These are phyloP conservation scores for Ceratobasidium sp. DNA, from an alignment of 1,284 basidiomycete genomes.

Conservation along the genomic window DNA sequence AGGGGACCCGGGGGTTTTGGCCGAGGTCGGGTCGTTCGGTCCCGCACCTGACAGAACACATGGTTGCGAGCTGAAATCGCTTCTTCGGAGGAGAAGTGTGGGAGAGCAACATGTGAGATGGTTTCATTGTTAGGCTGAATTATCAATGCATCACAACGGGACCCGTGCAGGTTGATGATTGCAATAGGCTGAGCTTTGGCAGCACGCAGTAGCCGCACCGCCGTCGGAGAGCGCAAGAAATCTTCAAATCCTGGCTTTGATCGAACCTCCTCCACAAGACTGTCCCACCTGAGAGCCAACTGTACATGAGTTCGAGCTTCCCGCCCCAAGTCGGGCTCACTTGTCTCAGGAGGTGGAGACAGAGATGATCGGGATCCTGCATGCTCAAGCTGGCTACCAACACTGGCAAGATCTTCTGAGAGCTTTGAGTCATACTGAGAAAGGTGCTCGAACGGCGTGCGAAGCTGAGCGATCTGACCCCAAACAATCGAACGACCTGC, in stretches of 20 bases:
- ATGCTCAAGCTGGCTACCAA: not conserved
- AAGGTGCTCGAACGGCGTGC: too few relatives aligned
- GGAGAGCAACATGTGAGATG: constrained; percentile 20
- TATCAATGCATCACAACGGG: constrained; percentile 36
- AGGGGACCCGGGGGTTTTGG: not conserved
- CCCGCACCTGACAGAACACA: constrained; percentile 6
- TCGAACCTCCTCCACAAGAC: constrained; percentile 29
- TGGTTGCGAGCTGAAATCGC: not conserved
- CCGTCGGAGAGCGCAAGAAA: constrained; percentile 22
- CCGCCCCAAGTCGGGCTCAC: too few relatives aligned
- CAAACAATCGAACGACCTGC: too few relatives aligned
- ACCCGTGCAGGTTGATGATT: too few relatives aligned
- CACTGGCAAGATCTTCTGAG: not conserved
- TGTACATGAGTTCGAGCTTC: not conserved
- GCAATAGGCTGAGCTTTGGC: too few relatives aligned
- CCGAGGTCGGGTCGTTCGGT: not conserved
- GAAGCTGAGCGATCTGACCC: too few relatives aligned
- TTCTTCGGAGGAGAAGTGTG: not conserved
- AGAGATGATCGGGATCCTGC: too few relatives aligned
- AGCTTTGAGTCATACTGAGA: not conserved
- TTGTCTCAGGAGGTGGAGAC: too few relatives aligned
- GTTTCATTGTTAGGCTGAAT: not conserved
- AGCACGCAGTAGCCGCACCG: too few relatives aligned
- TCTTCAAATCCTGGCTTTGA: constrained; percentile 22
- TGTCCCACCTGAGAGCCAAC: constrained; percentile 29